These are phyloP conservation scores for Malbranchea zuffiana DNA, from an alignment of 2,329 filamentous ascomycete species.

Conservation along the genomic window DNA sequence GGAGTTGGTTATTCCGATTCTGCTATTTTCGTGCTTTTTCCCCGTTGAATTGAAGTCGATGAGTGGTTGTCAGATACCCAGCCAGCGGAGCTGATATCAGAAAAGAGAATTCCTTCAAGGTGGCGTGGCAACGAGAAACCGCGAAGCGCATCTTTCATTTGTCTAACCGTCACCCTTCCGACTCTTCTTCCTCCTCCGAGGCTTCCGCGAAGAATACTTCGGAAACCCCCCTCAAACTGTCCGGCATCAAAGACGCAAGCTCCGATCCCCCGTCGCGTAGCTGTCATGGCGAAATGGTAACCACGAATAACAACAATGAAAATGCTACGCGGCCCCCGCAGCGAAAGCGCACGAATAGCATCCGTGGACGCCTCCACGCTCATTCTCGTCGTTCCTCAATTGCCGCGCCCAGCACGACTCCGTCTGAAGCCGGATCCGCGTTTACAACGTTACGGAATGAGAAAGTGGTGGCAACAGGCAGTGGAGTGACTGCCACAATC, in stretches of 20 bases:
- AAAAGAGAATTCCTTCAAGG: slow-evolving; percentile 18
- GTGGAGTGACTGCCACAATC: slow-evolving; percentile 38
- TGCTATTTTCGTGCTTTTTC: too few relatives aligned
- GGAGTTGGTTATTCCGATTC: too few relatives aligned
- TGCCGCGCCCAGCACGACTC: slow-evolving; percentile 13
- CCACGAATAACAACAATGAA: slow-evolving; percentile 14
- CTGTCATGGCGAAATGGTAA: too few relatives aligned
- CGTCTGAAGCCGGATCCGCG: slow-evolving; percentile 20
- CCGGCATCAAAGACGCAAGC: too few relatives aligned
- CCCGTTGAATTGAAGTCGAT: too few relatives aligned
- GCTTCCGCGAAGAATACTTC: too few relatives aligned
- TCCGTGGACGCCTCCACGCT: slow-evolving; percentile 16
- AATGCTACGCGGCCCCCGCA: slow-evolving; percentile 19
- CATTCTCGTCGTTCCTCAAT: slow-evolving; percentile 15
- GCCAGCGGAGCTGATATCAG: too few relatives aligned
- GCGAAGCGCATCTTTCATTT: slow-evolving; percentile 38
- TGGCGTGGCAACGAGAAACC: slow-evolving; percentile 38
- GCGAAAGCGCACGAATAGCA: slow-evolving; percentile 19
- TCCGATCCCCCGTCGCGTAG: too few relatives aligned
- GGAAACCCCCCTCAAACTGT: too few relatives aligned
- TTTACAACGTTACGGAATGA: slow-evolving; percentile 34
- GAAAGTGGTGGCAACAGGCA: slow-evolving; percentile 39
- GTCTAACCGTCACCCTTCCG: slow-evolving; percentile 18
- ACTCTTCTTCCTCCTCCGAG: slow-evolving; percentile 21
- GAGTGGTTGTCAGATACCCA: too few relatives aligned